A percentile compares a stretch with the other conserved stretches of the same genome.
Evolutionary conservation across 352 stramenopile genomes (phyloP).

Genomic region (Phytophthora foliorum): DNA sequence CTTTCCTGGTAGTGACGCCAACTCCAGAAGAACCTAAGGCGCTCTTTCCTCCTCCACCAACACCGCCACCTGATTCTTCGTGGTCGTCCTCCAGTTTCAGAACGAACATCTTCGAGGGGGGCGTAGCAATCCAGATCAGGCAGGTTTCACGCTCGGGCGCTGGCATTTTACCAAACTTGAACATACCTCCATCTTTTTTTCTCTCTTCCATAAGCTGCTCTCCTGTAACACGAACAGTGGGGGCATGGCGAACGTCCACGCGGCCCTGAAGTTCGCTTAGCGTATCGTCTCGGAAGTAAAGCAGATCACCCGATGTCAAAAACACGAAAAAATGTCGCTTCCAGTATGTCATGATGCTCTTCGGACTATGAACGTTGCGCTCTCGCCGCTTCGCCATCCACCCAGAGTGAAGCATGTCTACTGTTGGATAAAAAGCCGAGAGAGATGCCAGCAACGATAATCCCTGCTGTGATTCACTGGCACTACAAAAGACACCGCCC

Average conservation of each 20-base stretch:
- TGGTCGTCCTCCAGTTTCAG: constrained; percentile 79
- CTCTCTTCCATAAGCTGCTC: constrained; percentile 79
- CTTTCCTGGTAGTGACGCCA: constrained; percentile 39
- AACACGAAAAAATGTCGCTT: constrained; percentile 88
- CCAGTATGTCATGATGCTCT: constrained; percentile 89
- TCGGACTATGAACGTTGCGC: constrained; percentile 73
- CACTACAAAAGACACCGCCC: constrained; percentile 26
- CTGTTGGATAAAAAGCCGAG: constrained; percentile 78
- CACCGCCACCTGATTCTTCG: constrained; percentile 42
- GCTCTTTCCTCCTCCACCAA: constrained; percentile 22
- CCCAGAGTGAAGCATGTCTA: constrained; percentile 75
- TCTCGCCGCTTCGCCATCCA: constrained; percentile 84
- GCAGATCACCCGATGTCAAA: constrained; percentile 71
- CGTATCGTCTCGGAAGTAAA: constrained; percentile 85
- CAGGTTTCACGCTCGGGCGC: constrained; percentile 68
- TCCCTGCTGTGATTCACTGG: constrained; percentile 81
- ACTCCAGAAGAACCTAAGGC: constrained; percentile 36
- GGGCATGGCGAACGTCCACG: constrained; percentile 81
- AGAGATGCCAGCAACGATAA: constrained; percentile 78
- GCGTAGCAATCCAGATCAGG: constrained; percentile 85
- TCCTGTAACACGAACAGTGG: constrained; percentile 81
- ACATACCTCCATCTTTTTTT: constrained; percentile 75
- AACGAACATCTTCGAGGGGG: constrained; percentile 88
- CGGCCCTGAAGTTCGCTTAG: constrained; percentile 76
- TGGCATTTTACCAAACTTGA: constrained; percentile 78